Conservation (phyloP, 148 eudicot species). For the Euryodendron excelsum region DNA sequence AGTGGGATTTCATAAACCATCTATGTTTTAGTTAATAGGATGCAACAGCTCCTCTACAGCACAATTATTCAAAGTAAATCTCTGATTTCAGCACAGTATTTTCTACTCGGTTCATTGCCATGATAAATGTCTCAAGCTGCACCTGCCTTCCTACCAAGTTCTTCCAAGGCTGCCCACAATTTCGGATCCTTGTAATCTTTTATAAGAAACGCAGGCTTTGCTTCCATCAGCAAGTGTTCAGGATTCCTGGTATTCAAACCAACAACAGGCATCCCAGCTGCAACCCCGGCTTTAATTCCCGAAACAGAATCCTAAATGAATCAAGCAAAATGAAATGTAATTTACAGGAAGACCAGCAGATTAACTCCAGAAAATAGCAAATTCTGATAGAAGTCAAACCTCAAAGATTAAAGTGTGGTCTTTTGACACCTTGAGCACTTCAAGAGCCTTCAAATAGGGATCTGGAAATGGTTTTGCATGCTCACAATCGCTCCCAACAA, state of each 20-base stretch:
- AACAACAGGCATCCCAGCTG: conserved; percentile 94
- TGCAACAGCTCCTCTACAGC: not conserved
- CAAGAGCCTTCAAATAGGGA: conserved; percentile 80
- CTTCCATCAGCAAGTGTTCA: conserved; percentile 54
- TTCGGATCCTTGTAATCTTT: conserved; percentile 75
- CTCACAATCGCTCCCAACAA: conserved; percentile 83
- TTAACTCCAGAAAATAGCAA: no score
- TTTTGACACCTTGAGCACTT: conserved; percentile 62
- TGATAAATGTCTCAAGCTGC: conserved; percentile 22
- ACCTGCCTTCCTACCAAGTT: conserved; percentile 49
- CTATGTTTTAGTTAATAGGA: not conserved
- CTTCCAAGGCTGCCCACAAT: conserved; percentile 84
- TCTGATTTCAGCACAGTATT: no score
- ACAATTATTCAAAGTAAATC: not conserved
- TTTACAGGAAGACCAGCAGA: not conserved
- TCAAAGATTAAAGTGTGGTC: conserved; percentile 81
- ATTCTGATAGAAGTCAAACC: conserved; percentile 32
- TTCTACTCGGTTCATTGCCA: not conserved
- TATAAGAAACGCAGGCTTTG: conserved; percentile 67
- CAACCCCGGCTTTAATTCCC: conserved; percentile 92
- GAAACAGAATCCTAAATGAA: conserved; percentile 71
- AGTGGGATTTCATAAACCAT: not conserved
- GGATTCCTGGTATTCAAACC: conserved; percentile 82
- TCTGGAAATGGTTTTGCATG: conserved; percentile 86
- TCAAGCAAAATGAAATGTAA: not conserved